Evolutionary conservation across 2,329 filamentous ascomycete genomes (phyloP).

Genomic region (Monilinia aucupariae): DNA sequence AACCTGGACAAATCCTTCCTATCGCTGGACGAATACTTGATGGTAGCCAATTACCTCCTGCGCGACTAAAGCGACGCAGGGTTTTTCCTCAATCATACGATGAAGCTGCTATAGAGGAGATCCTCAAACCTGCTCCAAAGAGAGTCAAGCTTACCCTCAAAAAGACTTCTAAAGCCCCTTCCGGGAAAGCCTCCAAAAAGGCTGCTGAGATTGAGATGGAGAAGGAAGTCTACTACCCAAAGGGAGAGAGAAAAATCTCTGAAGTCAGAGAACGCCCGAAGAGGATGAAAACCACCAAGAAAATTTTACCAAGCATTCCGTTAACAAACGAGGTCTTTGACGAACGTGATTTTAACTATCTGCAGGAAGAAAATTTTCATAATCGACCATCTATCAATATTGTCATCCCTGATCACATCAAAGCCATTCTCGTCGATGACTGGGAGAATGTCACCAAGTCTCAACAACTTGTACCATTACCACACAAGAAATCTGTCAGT

Average conservation of each 20-base stretch:
- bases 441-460: slow-evolving; percentile 99
- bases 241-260: background rate
- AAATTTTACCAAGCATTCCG: slow-evolving; percentile 7
- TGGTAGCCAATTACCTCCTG: background rate
- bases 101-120: background rate
- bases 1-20: slow-evolving; percentile 21
- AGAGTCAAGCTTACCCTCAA: background rate
- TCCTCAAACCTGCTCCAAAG: slow-evolving; percentile 4
- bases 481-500: slow-evolving; percentile 68
- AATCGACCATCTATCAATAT: slow-evolving; percentile 80
- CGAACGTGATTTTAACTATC: slow-evolving; percentile 14
- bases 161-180: background rate
- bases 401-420: slow-evolving; percentile 80
- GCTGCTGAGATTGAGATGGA: background rate
- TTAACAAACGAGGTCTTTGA: background rate
- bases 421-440: slow-evolving; percentile 90
- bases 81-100: background rate
- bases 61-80: slow-evolving; percentile 5
- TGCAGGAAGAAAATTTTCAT: slow-evolving; percentile 82
- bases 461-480: slow-evolving; percentile 79
- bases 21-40: slow-evolving; percentile 23
- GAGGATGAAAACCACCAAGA: slow-evolving; percentile 11
- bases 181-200: background rate
- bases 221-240: background rate
- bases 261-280: slow-evolving; percentile 9